Percentiles rank a stretch among this genome's conserved stretches.
These are phyloP conservation scores for Venturiaceae sp. DNA, from an alignment of 2,329 filamentous ascomycete species.

Conservation along the genomic window DNA sequence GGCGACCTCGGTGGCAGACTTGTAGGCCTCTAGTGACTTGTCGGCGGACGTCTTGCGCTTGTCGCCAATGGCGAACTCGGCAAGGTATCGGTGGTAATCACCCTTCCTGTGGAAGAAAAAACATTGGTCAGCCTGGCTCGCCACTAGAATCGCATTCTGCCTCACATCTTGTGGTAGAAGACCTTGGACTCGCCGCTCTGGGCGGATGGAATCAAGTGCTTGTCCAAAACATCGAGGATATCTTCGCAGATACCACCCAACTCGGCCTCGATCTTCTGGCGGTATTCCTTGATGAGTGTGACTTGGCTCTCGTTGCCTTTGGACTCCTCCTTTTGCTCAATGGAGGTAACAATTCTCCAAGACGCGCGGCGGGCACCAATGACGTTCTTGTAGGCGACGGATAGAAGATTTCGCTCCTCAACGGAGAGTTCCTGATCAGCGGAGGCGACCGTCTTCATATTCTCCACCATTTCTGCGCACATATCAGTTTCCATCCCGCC, in stretches of 20 bases:
- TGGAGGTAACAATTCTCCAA: constrained; percentile 96
- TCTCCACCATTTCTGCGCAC: constrained; percentile 81
- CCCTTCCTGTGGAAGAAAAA: constrained; percentile 65
- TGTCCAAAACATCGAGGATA: constrained; percentile 87
- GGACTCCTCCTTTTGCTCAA: constrained; percentile 99
- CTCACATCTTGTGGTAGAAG: constrained; percentile 99
- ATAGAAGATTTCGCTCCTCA: constrained; percentile 95
- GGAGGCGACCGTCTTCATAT: constrained; percentile 97
- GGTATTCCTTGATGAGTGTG: constrained; percentile 91
- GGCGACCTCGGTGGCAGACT: constrained; percentile 82
- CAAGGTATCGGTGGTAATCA: constrained; percentile 98
- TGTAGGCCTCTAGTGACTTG: constrained; percentile 95
- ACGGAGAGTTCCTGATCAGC: constrained; percentile 60
- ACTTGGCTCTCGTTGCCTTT: constrained; percentile 95
- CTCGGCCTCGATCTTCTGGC: constrained; percentile 95
- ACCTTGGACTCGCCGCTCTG: constrained; percentile 97
- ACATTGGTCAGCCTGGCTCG: neutral
- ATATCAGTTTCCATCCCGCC: constrained; percentile 12
- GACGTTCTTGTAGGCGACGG: constrained; percentile 98
- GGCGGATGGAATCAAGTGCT: constrained; percentile 88
- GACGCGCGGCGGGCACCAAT: constrained; percentile 93
- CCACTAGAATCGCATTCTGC: constrained; percentile 9
- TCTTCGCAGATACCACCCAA: constrained; percentile 97
- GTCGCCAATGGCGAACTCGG: constrained; percentile 90
- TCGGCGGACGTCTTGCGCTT: constrained; percentile 92